Base-by-base conservation (phyloP, 2,329 filamentous ascomycete species). In the Leptographium wingfieldii region DNA sequence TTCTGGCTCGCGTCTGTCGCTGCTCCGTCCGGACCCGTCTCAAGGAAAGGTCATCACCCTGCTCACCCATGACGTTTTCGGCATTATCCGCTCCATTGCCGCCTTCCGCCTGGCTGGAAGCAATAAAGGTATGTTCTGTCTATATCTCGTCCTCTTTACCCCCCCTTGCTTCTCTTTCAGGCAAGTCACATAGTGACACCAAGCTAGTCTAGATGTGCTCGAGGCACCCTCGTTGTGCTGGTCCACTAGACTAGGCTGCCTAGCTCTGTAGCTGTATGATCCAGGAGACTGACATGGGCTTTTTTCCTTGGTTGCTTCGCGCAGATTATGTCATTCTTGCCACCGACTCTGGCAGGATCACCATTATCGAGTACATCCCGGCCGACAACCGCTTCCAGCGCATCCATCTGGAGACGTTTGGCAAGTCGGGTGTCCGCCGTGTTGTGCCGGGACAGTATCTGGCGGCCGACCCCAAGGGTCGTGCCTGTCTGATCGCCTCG, bases 371-470 rank as follows among this genome's bases (percentile, higher is more conserved):
- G 74, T 99, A 96, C 72, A 76, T 92, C 43, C 86, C 89, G 16
- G 82, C 88, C 22, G 85, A 91, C 72, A 96, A 96, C 71, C 84
- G 85, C 56, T 96, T 99, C 73, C 86, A 86, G 67, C 86, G 90
- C 55, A 82, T 97, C 65, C 94, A 97, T 69, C 82, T 96, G 60
- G 95, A 99, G 76, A 99, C 95, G 0, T 99, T 95, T 72, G 94
- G 94, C 66, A 99, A 99, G 74, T 97, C 94, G 9, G 95, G 94
- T 46, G 83, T 97, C 58, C 86, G 95, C 61, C 86, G 94, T 68
- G 92, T 97, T 46, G 84, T 99, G 53, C 94, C 95, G 2, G 94
- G 95, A 62, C 91, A 99, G 73, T 99, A 96, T 69, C 82, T 99
- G 33, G 94, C 92, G 7, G 90, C 90, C 58, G 94, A 99, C 69